Conservation (phyloP, 116 monocot species). For the Papilionanthe hybrid region DNA sequence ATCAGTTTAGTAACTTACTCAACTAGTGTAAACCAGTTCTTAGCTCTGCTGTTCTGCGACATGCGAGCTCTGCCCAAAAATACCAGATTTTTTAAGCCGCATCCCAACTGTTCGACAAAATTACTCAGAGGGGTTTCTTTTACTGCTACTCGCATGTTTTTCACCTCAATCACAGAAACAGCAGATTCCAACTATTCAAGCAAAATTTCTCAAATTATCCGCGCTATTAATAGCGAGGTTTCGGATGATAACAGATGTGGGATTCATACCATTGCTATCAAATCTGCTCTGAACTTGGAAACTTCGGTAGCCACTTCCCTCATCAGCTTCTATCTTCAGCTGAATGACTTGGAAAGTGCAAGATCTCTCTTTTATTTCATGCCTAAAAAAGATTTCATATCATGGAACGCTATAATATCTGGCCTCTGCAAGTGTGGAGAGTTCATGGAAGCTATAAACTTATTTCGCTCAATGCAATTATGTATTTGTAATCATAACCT, state of each 20-base stretch:
- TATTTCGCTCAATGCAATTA: constrained; percentile 28
- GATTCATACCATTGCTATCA: constrained; percentile 29
- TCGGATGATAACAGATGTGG: constrained; percentile 7
- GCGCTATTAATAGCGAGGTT: constrained; percentile 10
- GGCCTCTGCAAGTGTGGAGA: constrained; percentile 29
- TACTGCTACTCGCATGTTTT: not conserved
- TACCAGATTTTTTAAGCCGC: not conserved
- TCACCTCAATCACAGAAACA: not conserved
- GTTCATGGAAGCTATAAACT: constrained; percentile 25
- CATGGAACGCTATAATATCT: constrained; percentile 41
- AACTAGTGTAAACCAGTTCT: no score
- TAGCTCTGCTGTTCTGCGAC: not conserved
- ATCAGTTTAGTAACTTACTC: no score
- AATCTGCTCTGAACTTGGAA: constrained; percentile 19
- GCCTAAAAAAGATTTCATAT: constrained; percentile 35
- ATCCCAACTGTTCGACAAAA: constrained; percentile 21
- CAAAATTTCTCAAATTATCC: constrained; percentile 18
- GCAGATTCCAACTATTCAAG: not conserved
- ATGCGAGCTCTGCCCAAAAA: not conserved
- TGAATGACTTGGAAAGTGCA: constrained; percentile 16
- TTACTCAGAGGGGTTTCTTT: not conserved
- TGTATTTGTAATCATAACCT: constrained; percentile 18
- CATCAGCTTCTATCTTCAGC: constrained; percentile 31
- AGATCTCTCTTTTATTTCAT: constrained; percentile 15
- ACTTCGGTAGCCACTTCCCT: constrained; percentile 33